These are phyloP conservation scores for Cladosporium sp. DNA, from an alignment of 2,329 filamentous ascomycete species.

Conservation along the genomic window DNA sequence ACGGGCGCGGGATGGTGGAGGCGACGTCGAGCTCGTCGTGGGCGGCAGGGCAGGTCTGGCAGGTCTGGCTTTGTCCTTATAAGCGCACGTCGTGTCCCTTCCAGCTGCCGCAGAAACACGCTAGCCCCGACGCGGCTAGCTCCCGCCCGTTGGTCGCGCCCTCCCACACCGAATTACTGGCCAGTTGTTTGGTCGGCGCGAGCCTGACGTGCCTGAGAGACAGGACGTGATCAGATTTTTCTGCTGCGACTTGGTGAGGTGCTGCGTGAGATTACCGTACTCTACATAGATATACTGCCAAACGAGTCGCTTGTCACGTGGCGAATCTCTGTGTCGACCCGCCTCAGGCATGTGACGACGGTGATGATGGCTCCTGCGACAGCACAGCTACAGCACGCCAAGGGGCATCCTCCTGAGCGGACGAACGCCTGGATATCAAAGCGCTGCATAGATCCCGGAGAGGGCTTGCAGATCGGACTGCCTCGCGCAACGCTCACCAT, in stretches of 20 bases:
- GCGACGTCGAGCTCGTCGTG: neutral
- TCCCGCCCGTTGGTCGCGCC: neutral
- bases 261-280: neutral
- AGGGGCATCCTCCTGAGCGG: neutral
- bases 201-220: neutral
- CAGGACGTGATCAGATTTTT: neutral
- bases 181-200: neutral
- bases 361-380: too few relatives aligned
- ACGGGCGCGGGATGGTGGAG: neutral
- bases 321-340: neutral
- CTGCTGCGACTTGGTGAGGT: neutral
- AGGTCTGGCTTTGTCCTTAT: neutral
- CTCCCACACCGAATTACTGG: neutral
- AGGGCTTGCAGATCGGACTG: constrained; percentile 8
- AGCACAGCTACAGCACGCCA: too few relatives aligned
- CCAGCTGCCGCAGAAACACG: neutral
- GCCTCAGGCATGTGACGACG: neutral
- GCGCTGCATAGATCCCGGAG: constrained; percentile 1
- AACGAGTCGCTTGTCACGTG: neutral
- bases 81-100: neutral
- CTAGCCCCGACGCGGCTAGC: neutral
- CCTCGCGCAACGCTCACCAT: neutral
- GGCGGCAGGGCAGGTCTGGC: neutral
- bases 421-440: constrained; percentile 7
- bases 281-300: neutral